Evolutionary conservation across 768 basidiomycete genomes (phyloP).

Genomic region (Chalciporus piperatus): DNA sequence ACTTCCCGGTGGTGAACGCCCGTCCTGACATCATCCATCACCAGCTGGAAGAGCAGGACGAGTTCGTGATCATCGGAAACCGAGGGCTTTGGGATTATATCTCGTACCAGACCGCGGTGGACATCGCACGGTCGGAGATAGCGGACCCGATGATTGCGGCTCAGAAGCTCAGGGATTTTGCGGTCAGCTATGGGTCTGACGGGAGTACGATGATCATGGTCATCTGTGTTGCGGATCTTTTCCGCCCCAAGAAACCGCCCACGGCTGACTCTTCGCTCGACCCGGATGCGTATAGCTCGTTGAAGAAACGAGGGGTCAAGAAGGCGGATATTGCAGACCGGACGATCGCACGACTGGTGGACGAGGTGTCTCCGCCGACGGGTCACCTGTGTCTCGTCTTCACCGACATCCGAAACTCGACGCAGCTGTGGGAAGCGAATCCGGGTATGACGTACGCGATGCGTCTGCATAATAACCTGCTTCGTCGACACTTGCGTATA

Average conservation of each 20-base stretch:
- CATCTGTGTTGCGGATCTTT: constrained; percentile 76
- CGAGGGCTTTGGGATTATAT: constrained; percentile 92
- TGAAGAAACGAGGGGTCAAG: constrained; percentile 37
- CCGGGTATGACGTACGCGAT: constrained; percentile 94
- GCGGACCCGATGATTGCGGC: constrained; percentile 85
- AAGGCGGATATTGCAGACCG: constrained; percentile 54
- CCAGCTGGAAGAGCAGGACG: constrained; percentile 78
- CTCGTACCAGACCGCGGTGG: constrained; percentile 92
- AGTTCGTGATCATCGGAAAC: constrained; percentile 96
- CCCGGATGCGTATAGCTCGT: constrained; percentile 27
- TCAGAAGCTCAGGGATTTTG: constrained; percentile 94
- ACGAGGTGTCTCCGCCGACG: constrained; percentile 78
- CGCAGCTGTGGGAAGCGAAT: constrained; percentile 94
- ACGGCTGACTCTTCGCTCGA: constrained; percentile 35
- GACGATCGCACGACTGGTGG: constrained; percentile 59
- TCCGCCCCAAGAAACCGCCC: constrained; percentile 51
- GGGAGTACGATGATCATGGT: constrained; percentile 99
- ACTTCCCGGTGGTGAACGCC: constrained; percentile 87
- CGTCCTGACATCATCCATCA: constrained; percentile 73
- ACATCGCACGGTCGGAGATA: constrained; percentile 78
- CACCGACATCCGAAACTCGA: constrained; percentile 97
- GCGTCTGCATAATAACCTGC: constrained; percentile 81
- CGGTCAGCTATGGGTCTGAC: constrained; percentile 93
- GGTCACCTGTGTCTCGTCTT: constrained; percentile 93
- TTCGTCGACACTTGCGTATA: constrained; percentile 80